Percentiles rank a stretch among this genome's conserved stretches.
Conservation (phyloP, 805 yeast species). For the Lipomyces yamanashiensis region DNA sequence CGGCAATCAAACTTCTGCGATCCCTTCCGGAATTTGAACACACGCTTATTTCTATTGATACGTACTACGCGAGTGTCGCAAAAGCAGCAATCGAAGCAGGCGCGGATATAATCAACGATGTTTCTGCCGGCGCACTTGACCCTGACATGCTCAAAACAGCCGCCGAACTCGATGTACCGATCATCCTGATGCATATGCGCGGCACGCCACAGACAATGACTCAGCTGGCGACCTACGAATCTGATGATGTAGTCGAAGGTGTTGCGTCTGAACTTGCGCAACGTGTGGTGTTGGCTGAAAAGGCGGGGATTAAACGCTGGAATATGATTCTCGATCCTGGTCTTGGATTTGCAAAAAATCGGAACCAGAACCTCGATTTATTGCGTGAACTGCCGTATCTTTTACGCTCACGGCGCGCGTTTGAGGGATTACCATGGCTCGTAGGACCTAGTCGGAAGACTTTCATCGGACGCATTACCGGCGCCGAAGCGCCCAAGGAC, state of each 20-base stretch:
- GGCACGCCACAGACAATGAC: slow-evolving; percentile 82
- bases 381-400: slow-evolving; percentile 51
- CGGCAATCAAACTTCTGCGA: slow-evolving; percentile 68
- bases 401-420: slow-evolving; percentile 25
- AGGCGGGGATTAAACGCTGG: slow-evolving; percentile 78
- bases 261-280: slow-evolving; percentile 67
- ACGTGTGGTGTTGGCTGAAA: slow-evolving; percentile 60
- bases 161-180: slow-evolving; percentile 69
- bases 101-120: slow-evolving; percentile 90
- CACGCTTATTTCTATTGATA: slow-evolving; percentile 79
- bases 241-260: slow-evolving; percentile 53
- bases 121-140: slow-evolving; percentile 80
- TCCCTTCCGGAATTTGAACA: slow-evolving; percentile 45
- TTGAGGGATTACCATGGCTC: slow-evolving; percentile 51
- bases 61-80: slow-evolving; percentile 81
- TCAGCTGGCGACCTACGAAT: slow-evolving; percentile 56
- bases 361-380: slow-evolving; percentile 69
- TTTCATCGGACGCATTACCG: slow-evolving; percentile 78
- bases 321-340: slow-evolving; percentile 95
- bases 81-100: slow-evolving; percentile 69
- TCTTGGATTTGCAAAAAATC: slow-evolving; percentile 88
- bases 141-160: slow-evolving; percentile 66
- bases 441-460: slow-evolving; percentile 88
- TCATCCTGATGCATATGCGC: slow-evolving; percentile 81
- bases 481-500: slow-evolving; percentile 58